Evolutionary conservation across 148 eudicot species (phyloP).

Genomic region (Chenopodium formosanum): DNA sequence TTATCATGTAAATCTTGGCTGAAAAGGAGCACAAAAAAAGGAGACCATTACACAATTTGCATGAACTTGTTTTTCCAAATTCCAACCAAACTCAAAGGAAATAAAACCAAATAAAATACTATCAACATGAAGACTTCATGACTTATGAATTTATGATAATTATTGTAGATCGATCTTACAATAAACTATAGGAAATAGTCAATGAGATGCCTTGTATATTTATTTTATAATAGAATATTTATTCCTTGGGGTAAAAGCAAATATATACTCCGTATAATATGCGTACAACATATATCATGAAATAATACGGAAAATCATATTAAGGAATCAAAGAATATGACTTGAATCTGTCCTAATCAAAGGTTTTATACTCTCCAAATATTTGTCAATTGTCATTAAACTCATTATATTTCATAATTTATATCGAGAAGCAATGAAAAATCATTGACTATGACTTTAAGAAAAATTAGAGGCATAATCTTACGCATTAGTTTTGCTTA

Average conservation of each 20-base stretch:
- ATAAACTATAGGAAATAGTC: constrained; percentile 8
- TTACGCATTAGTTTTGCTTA: not conserved
- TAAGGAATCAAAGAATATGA: constrained; percentile 8
- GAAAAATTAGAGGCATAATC: not conserved
- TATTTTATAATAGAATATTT: not conserved
- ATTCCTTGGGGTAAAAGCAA: constrained; percentile 16
- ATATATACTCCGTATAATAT: not conserved
- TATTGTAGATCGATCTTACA: constrained; percentile 4
- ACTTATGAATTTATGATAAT: not conserved
- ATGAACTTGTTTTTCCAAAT: constrained; percentile 17
- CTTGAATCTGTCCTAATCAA: not conserved
- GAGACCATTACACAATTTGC: not conserved
- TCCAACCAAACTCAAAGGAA: constrained; percentile 21
- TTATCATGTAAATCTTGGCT: not conserved
- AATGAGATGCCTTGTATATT: not conserved
- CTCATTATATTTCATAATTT: not conserved
- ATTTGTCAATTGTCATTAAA: not conserved
- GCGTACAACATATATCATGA: not conserved
- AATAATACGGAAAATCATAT: not conserved
- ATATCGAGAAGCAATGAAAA: not conserved
- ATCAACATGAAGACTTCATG: constrained; percentile 6
- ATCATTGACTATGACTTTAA: not conserved
- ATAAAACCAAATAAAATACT: not conserved
- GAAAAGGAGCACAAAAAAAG: not conserved
- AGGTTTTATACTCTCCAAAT: not conserved